Evolutionary conservation across 345 rosid genomes (phyloP).

Genomic region (Moringa oleifera): DNA sequence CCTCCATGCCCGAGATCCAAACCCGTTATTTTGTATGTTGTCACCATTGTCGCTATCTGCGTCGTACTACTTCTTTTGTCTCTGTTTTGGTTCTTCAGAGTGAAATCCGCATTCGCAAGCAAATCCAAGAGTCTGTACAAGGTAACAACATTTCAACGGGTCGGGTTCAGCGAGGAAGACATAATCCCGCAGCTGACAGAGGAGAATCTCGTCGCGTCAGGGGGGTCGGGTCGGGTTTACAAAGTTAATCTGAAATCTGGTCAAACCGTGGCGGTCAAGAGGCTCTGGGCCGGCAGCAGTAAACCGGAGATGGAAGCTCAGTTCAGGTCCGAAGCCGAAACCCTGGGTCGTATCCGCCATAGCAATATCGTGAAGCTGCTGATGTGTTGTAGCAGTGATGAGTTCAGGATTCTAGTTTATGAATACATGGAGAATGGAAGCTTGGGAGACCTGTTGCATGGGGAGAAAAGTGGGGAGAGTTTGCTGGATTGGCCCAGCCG

Average conservation of each 20-base stretch:
- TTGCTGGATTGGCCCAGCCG: conserved; percentile 44
- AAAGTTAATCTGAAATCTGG: conserved; percentile 45
- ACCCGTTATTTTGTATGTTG: conserved; percentile 21
- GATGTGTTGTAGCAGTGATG: conserved; percentile 43
- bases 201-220: conserved; percentile 50
- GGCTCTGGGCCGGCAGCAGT: conserved; percentile 26
- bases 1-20: conserved; percentile 35
- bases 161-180: conserved; percentile 41
- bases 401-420: conserved; percentile 43
- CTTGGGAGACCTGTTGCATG: conserved; percentile 60
- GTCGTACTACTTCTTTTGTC: conserved; percentile 29
- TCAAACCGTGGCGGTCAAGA: conserved; percentile 62
- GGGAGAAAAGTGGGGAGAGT: conserved; percentile 24
- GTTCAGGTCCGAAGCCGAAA: conserved; percentile 57
- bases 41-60: conserved; percentile 27
- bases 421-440: too few relatives aligned
- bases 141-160: conserved; percentile 53
- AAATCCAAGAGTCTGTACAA: conserved; percentile 32
- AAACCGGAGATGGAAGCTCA: conserved; percentile 25
- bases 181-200: conserved; percentile 35
- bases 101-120: conserved; percentile 19
- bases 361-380: conserved; percentile 55
- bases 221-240: conserved; percentile 67
- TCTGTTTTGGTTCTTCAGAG: conserved; percentile 37
- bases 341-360: conserved; percentile 56